Evolutionary conservation across 2,329 filamentous ascomycete species (phyloP).

Genomic region (Aspergillus nomiae): DNA sequence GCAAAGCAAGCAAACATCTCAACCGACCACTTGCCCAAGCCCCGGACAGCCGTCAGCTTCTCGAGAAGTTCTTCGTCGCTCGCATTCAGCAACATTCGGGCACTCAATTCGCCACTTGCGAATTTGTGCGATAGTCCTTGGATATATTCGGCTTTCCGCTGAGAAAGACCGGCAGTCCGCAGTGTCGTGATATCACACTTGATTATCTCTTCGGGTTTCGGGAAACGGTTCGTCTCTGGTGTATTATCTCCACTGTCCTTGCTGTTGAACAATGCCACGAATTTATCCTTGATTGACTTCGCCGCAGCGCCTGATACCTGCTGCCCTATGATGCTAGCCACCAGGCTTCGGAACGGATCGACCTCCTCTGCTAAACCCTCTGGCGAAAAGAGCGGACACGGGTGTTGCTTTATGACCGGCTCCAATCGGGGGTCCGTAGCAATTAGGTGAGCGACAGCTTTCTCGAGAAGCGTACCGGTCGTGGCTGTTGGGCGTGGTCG

Average conservation of each 20-base stretch:
- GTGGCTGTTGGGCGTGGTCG: slow-evolving; percentile 54
- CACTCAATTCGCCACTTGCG: slow-evolving; percentile 69
- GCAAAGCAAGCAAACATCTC: slow-evolving; percentile 98
- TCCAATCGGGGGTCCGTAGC: slow-evolving; percentile 71
- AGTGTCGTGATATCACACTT: slow-evolving; percentile 65
- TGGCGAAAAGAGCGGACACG: slow-evolving; percentile 77
- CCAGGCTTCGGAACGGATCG: slow-evolving; percentile 83
- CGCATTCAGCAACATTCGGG: slow-evolving; percentile 73
- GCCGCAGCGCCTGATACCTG: slow-evolving; percentile 95
- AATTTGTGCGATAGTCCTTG: slow-evolving; percentile 84
- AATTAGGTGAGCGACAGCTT: slow-evolving; percentile 75
- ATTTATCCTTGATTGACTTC: slow-evolving; percentile 82
- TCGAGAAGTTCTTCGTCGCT: slow-evolving; percentile 84
- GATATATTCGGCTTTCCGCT: slow-evolving; percentile 95
- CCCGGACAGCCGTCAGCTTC: slow-evolving; percentile 80
- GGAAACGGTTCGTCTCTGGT: slow-evolving; percentile 56
- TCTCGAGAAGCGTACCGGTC: slow-evolving; percentile 71
- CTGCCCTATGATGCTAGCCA: slow-evolving; percentile 89
- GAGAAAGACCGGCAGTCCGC: slow-evolving; percentile 83
- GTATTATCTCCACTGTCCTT: slow-evolving; percentile 22
- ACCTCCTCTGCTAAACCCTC: slow-evolving; percentile 80
- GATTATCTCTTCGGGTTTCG: slow-evolving; percentile 73
- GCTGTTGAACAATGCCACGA: slow-evolving; percentile 69
- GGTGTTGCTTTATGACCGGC: slow-evolving; percentile 70
- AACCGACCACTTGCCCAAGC: slow-evolving; percentile 85